Evolutionary conservation across 148 eudicot species (phyloP), one percentile per base, ranked within the genome.

Genomic region (Camellia japonica): DNA sequence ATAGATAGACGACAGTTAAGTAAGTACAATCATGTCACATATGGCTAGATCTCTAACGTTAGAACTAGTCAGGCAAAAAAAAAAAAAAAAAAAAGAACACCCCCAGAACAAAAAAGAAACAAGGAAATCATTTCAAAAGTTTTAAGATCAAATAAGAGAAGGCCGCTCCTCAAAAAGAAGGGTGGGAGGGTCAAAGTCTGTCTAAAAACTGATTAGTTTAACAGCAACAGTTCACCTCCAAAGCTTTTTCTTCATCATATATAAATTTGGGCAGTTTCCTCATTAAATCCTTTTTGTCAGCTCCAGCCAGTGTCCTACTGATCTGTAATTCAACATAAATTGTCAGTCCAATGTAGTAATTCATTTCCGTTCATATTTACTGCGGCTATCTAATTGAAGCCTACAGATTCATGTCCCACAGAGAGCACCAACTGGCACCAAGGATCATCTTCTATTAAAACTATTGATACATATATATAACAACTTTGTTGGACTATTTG

Each of bases 241-340:
- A 83, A 68, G 92, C 95, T 84, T 91, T 94, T 85, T 95, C 98
- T 86, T 94, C 95, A 78, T 94, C 98, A 81, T 94, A 93, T 68
- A 94, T 91, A 83, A 94, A 95, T 82, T 95, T 95, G 73, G 97
- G 95, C 46, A 95, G 89, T 82, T 95, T 93, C 82, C 88, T 86
- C 97, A 93, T 87, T 78, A 94, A 79, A 68, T 94, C 97, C 86
- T 93, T 93, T 81, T 86, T 93, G 79, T 95, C 96, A 81, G 96
- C 85, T 83, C 93, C 97, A 38, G 93, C 87, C 71, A 95, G 79
- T 59, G 94, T 94, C 87, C 88, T 90, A 82, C 97, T 93, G 81
- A 95, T 90, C 98, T 94, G 87, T 68, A 46, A 13, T 38, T 56
- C 55, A 71, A 55, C 52, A 74, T 73, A 51, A 46, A 18, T 12